Percentiles rank a stretch among this genome's conserved stretches.
These are phyloP conservation scores for Skeletonema tropicum DNA, from an alignment of 108 stramenopile species.

Conservation along the genomic window DNA sequence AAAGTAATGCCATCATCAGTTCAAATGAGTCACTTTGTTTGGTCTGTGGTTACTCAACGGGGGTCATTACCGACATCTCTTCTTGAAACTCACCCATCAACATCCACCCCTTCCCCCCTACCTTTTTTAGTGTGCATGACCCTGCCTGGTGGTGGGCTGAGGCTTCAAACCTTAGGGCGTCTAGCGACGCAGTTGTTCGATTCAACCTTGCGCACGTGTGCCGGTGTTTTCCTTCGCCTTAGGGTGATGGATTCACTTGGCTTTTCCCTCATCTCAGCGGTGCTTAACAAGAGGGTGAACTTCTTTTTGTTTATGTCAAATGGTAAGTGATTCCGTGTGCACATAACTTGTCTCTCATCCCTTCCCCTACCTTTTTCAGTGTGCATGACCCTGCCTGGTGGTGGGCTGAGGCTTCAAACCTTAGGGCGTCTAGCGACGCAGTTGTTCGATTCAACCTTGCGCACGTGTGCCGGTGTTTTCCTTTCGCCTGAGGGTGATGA, in stretches of 20 bases:
- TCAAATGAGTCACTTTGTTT: background rate
- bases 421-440: conserved; percentile 81
- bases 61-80: conserved; percentile 23
- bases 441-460: conserved; percentile 92
- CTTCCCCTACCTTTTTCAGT: conserved; percentile 29
- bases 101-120: background rate
- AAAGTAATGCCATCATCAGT: conserved; percentile 25
- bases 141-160: conserved; percentile 84
- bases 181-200: conserved; percentile 87
- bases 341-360: background rate
- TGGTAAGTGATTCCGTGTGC: background rate
- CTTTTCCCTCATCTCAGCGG: background rate
- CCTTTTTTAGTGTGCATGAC: conserved; percentile 75
- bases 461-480: conserved; percentile 49
- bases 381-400: conserved; percentile 88
- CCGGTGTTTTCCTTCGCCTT: background rate
- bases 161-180: conserved; percentile 89
- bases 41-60: conserved; percentile 14
- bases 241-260: background rate
- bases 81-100: conserved; percentile 27
- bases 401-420: conserved; percentile 88
- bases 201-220: conserved; percentile 86
- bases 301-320: background rate
- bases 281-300: background rate
- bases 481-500: background rate